Conservation (phyloP, 768 basidiomycete species). For the Cystofilobasidium capitatum region DNA sequence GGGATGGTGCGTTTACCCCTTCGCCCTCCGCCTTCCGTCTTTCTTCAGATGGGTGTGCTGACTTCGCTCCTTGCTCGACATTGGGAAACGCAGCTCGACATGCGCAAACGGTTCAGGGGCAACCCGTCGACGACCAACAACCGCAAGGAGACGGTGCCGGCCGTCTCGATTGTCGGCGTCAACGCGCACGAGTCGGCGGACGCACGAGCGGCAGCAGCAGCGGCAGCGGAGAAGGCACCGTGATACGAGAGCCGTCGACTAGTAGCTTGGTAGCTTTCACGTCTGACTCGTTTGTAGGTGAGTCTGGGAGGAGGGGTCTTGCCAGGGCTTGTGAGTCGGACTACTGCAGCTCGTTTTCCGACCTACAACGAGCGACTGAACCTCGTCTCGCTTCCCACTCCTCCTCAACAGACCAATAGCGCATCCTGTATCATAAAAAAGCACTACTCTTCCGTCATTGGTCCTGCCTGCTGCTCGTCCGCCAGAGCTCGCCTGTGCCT, state of each 20-base stretch:
- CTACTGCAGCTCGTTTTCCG: too few species aligned
- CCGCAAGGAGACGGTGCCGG: conserved; percentile 11
- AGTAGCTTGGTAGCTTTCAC: too few species aligned
- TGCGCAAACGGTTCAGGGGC: conserved; percentile 72
- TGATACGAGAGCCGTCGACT: too few species aligned
- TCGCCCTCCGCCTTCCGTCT: neutral
- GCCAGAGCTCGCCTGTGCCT: neutral
- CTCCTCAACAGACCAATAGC: too few species aligned
- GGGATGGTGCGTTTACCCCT: conserved; percentile 56
- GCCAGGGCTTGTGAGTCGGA: too few species aligned
- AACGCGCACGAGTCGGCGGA: conserved; percentile 1
- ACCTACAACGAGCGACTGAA: too few species aligned
- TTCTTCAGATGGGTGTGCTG: neutral
- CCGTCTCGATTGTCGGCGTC: conserved; percentile 21
- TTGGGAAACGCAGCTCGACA: conserved; percentile 56
- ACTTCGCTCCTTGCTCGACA: neutral
- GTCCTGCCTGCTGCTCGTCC: neutral
- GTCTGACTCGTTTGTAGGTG: too few species aligned
- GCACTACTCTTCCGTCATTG: neutral
- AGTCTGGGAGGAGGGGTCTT: too few species aligned
- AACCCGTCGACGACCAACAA: conserved; percentile 41
- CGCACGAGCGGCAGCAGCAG: neutral
- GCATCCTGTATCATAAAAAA: too few species aligned
- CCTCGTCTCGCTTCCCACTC: too few species aligned
- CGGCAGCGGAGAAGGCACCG: neutral